phyloP scores from a whole-genome alignment of 257 asterid species.

The Eucommia ulmoides region DNA sequence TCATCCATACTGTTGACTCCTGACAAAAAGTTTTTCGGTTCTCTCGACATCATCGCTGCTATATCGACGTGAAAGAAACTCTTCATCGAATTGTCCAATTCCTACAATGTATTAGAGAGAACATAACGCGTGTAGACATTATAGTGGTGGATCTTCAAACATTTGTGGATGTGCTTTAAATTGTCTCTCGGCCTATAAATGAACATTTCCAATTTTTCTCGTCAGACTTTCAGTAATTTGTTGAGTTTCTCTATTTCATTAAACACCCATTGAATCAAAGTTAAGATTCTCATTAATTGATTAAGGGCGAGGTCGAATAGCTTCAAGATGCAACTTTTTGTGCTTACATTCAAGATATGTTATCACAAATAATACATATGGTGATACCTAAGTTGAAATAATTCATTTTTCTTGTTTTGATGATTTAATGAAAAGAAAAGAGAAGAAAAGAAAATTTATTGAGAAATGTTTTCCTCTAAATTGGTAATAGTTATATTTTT shows the following conservation, averaged over 20 bases:
- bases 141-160: slow-evolving; percentile 9
- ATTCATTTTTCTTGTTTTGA: too few relatives aligned
- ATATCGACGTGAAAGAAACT: slow-evolving; percentile 17
- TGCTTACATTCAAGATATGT: too few relatives aligned
- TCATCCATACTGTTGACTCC: slow-evolving; percentile 4
- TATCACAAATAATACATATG: too few relatives aligned
- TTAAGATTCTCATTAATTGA: slow-evolving; percentile 8
- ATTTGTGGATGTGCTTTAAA: slow-evolving; percentile 8
- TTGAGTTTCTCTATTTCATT: slow-evolving; percentile 5
- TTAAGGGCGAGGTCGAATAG: slow-evolving; percentile 6
- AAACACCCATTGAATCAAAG: background rate
- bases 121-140: slow-evolving; percentile 4
- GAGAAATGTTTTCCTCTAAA: too few relatives aligned
- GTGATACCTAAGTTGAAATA: too few relatives aligned
- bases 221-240: slow-evolving; percentile 1
- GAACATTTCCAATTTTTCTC: slow-evolving; percentile 1
- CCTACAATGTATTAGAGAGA: slow-evolving; percentile 6
- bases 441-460: too few relatives aligned
- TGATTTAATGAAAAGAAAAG: too few relatives aligned
- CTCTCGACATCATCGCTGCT: slow-evolving; percentile 15
- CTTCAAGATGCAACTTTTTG: too few relatives aligned
- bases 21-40: slow-evolving; percentile 12
- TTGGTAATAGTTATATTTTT: too few relatives aligned
- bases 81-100: slow-evolving; percentile 3
- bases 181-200: background rate